A percentile compares a stretch with the other conserved stretches of the same genome.
phyloP scores from a whole-genome alignment of 768 basidiomycete species.

The Mycena capillaripes region DNA sequence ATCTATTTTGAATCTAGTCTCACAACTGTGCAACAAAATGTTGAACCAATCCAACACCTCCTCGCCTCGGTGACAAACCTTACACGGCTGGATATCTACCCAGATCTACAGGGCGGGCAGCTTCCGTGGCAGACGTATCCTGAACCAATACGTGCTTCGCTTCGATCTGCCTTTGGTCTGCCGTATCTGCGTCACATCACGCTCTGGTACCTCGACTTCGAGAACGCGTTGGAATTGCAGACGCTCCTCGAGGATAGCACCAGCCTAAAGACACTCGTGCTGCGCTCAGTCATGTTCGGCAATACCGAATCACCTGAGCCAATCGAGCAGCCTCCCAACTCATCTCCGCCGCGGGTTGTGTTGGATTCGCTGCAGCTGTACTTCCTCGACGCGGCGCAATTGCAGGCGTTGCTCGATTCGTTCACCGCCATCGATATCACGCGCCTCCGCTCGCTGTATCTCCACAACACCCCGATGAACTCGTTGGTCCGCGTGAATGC shows the following conservation, averaged over 20 bases:
- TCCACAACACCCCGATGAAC: slow-evolving; percentile 30
- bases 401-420: slow-evolving; percentile 2
- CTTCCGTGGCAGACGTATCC: background rate
- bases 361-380: slow-evolving; percentile 25
- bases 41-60: slow-evolving; percentile 7
- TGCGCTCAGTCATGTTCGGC: slow-evolving; percentile 9
- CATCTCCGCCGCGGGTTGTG: background rate
- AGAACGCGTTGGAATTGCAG: slow-evolving; percentile 19
- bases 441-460: slow-evolving; percentile 14
- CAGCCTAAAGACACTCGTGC: slow-evolving; percentile 24
- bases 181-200: slow-evolving; percentile 25
- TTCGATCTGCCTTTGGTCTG: background rate
- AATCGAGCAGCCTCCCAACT: background rate
- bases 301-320: background rate
- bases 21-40: background rate
- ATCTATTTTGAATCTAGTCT: slow-evolving; percentile 18
- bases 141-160: background rate
- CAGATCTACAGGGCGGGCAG: background rate
- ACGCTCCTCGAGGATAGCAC: background rate
- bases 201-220: slow-evolving; percentile 21
- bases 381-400: slow-evolving; percentile 8
- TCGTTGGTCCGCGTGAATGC: slow-evolving; percentile 14
- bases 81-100: slow-evolving; percentile 23
- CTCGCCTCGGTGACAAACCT: slow-evolving; percentile 14
- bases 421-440: slow-evolving; percentile 24